These are phyloP conservation scores for Brasenia schreberi DNA, from an alignment of 164 flowering plant species.

Conservation along the genomic window DNA sequence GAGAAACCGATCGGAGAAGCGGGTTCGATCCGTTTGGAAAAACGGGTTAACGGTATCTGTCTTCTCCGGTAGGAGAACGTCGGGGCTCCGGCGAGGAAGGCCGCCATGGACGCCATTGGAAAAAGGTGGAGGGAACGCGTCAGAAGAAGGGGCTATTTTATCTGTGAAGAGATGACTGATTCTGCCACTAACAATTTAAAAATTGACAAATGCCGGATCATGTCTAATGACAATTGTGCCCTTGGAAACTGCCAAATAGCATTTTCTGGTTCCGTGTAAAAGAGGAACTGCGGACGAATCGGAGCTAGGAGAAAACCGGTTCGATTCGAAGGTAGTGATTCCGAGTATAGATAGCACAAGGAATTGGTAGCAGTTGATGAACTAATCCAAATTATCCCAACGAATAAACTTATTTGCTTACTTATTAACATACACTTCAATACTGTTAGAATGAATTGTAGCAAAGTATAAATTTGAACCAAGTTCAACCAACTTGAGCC, in stretches of 20 bases:
- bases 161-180: background rate
- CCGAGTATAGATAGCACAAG: background rate
- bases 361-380: background rate
- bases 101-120: conserved; percentile 17
- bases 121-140: conserved; percentile 3
- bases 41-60: conserved; percentile 6
- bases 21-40: background rate
- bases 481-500: background rate
- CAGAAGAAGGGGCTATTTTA: background rate
- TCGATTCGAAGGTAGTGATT: background rate
- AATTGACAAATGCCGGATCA: conserved; percentile 4
- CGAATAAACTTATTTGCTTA: too few species aligned
- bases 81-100: conserved; percentile 8
- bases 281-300: background rate
- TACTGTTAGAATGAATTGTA: background rate
- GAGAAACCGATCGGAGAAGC: conserved; percentile 4
- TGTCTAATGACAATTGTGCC: background rate
- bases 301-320: background rate
- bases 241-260: background rate
- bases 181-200: background rate
- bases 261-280: too few species aligned
- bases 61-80: conserved; percentile 8
- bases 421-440: too few species aligned
- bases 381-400: background rate
- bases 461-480: background rate